A percentile compares a stretch with the other conserved stretches of the same genome.
Conservation (phyloP, 148 eudicot species). For the Rhododendron molle region DNA sequence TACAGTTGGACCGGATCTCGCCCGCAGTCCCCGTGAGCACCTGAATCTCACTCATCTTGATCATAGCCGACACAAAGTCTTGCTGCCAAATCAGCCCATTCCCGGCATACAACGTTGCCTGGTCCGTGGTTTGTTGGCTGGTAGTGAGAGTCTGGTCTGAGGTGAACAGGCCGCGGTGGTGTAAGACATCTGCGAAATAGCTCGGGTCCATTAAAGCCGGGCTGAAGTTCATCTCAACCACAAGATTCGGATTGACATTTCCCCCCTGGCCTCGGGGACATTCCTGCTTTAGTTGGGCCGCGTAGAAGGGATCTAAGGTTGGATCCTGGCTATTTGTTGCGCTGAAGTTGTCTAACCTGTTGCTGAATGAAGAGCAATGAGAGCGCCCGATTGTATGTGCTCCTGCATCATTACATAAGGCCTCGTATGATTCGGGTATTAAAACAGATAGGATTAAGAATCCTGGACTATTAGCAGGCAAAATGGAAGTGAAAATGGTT, state of each 20-base stretch:
- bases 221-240: slow-evolving; percentile 15
- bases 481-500: neutral
- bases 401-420: slow-evolving; percentile 8
- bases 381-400: slow-evolving; percentile 35
- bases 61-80: slow-evolving; percentile 23
- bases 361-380: slow-evolving; percentile 26
- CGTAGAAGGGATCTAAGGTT: slow-evolving; percentile 19
- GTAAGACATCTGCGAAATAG: slow-evolving; percentile 7
- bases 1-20: slow-evolving; percentile 22
- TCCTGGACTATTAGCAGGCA: neutral
- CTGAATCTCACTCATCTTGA: slow-evolving; percentile 23
- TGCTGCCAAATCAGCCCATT: neutral
- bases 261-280: slow-evolving; percentile 23
- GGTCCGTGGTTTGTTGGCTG: neutral
- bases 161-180: slow-evolving; percentile 14
- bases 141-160: slow-evolving; percentile 10
- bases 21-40: slow-evolving; percentile 22
- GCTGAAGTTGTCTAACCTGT: slow-evolving; percentile 32
- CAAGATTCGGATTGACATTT: slow-evolving; percentile 4
- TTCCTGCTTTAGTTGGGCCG: slow-evolving; percentile 12
- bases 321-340: slow-evolving; percentile 19
- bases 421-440: too few species aligned
- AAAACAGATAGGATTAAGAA: too few species aligned
- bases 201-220: slow-evolving; percentile 8
- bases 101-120: neutral